Evolutionary conservation across 306 rosid genomes (phyloP).

Genomic region (Prunus dulcis): DNA sequence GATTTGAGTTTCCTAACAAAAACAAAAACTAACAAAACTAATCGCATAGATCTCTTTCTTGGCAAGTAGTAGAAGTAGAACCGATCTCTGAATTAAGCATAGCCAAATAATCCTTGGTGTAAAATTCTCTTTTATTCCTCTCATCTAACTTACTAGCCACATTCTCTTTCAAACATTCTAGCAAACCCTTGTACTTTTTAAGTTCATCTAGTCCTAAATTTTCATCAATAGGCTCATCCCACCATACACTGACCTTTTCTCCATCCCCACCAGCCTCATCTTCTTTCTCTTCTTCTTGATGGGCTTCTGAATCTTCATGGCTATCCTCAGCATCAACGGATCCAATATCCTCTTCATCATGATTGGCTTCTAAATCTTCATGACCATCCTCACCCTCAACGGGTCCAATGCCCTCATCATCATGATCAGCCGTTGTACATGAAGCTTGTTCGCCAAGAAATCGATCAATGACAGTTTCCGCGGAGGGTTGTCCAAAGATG

Average conservation of each 20-base stretch:
- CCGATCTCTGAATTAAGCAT: background rate
- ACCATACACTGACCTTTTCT: background rate
- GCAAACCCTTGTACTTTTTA: background rate
- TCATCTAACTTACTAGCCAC: background rate
- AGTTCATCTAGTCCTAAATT: background rate
- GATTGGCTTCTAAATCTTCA: background rate
- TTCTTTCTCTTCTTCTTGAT: background rate
- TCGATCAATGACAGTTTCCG: background rate
- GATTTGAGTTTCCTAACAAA: background rate
- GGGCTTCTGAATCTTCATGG: background rate
- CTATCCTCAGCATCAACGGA: too few relatives aligned
- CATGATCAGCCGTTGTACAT: background rate
- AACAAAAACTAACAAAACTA: background rate
- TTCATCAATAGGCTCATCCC: background rate
- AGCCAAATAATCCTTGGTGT: background rate
- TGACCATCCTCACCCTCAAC: background rate
- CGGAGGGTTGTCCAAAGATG: background rate
- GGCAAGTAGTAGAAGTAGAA: background rate
- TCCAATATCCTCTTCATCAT: background rate
- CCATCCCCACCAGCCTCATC: background rate
- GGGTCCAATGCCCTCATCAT: background rate
- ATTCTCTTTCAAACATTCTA: background rate
- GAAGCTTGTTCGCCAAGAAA: background rate
- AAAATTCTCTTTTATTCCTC: background rate
- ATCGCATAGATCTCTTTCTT: background rate